phyloP scores from a whole-genome alignment of 2,329 filamentous ascomycete genomes.

The Fusarium begoniae region DNA sequence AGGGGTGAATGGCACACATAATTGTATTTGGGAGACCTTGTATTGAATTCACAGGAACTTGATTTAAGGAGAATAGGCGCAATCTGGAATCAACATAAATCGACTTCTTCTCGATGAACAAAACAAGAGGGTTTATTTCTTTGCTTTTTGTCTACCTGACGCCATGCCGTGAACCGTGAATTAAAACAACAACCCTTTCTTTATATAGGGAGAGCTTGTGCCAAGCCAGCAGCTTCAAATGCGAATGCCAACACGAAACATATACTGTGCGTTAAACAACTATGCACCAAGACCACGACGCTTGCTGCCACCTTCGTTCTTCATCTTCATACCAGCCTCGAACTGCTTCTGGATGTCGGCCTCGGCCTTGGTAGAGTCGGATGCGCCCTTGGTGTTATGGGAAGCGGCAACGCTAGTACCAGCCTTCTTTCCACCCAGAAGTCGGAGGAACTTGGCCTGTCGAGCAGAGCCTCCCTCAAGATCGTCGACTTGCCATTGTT shows the following conservation, averaged over 20 bases:
- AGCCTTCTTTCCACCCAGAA: slow-evolving; percentile 63
- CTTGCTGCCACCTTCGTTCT: slow-evolving; percentile 60
- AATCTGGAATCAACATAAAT: slow-evolving; percentile 40
- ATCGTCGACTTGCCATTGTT: slow-evolving; percentile 63
- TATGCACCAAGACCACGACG: slow-evolving; percentile 64
- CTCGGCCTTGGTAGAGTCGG: slow-evolving; percentile 54
- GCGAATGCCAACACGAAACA: neutral
- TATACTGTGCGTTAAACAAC: slow-evolving; percentile 5
- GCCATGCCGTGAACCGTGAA: slow-evolving; percentile 37
- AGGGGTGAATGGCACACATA: slow-evolving; percentile 7
- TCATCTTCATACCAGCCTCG: slow-evolving; percentile 64
- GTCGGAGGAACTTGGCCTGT: slow-evolving; percentile 65
- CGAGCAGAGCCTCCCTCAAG: slow-evolving; percentile 61
- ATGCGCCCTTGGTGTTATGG: slow-evolving; percentile 40
- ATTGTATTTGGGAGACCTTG: slow-evolving; percentile 32
- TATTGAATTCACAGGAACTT: slow-evolving; percentile 38
- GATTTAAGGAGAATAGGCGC: slow-evolving; percentile 41
- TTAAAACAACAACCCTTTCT: slow-evolving; percentile 20
- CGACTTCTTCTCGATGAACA: slow-evolving; percentile 21
- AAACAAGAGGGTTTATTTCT: slow-evolving; percentile 36
- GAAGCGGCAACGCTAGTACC: slow-evolving; percentile 43
- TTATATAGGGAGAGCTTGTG: slow-evolving; percentile 2
- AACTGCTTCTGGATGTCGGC: slow-evolving; percentile 67
- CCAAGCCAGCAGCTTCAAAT: neutral
- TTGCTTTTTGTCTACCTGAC: slow-evolving; percentile 42